Percentiles rank a stretch among this genome's conserved stretches.
Conservation (phyloP, 108 stramenopile genomes). For the Poteriospumella lacustris region DNA sequence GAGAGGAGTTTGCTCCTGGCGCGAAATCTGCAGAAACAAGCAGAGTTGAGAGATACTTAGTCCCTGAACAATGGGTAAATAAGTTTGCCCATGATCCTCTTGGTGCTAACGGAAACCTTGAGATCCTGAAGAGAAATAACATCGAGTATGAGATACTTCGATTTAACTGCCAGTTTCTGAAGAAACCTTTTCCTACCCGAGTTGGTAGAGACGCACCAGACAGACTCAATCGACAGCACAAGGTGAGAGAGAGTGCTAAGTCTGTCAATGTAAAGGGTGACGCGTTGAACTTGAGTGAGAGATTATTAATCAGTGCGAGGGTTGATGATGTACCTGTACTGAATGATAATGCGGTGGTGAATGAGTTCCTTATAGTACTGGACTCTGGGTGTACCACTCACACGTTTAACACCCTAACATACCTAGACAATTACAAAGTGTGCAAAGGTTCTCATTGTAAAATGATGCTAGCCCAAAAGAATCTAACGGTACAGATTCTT, state of each 20-base stretch:
- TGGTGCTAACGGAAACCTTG: constrained; percentile 2
- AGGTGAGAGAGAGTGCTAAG: background rate
- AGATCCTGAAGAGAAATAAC: too few relatives aligned
- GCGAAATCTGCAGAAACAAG: background rate
- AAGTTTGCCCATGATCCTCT: constrained; percentile 2
- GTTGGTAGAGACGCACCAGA: constrained; percentile 6
- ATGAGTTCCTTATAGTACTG: background rate
- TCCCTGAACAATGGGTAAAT: constrained; percentile 2
- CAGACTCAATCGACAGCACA: constrained; percentile 2
- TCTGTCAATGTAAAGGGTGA: background rate
- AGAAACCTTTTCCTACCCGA: constrained; percentile 7
- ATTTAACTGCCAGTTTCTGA: constrained; percentile 6
- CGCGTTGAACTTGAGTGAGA: background rate
- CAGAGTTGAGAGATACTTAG: constrained; percentile 2
- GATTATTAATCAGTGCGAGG: too few relatives aligned
- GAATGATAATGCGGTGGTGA: background rate
- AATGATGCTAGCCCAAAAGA: too few relatives aligned
- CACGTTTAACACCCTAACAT: too few relatives aligned
- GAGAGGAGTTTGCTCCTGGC: constrained; percentile 6
- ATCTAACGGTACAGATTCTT: too few relatives aligned
- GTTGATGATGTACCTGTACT: too few relatives aligned
- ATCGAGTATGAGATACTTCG: too few relatives aligned
- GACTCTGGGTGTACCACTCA: too few relatives aligned
- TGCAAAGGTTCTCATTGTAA: too few relatives aligned
- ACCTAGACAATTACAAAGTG: too few relatives aligned